Conservation (phyloP, 1,284 basidiomycete species). For the Trichosporon asahii region DNA sequence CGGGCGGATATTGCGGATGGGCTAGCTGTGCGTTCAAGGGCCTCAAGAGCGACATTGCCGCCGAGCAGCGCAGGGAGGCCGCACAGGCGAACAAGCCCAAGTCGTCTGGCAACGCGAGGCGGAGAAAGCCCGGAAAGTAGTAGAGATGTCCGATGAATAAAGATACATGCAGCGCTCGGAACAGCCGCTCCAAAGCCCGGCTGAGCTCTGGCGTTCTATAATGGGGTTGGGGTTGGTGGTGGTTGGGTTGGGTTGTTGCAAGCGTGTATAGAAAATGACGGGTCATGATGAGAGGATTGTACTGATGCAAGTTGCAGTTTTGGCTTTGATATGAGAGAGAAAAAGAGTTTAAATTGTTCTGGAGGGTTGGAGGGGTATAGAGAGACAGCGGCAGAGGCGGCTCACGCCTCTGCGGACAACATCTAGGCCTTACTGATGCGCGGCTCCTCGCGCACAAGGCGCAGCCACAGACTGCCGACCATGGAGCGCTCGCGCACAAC, state of each 20-base stretch:
- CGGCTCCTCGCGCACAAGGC: constrained; percentile 32
- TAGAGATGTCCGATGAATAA: neutral
- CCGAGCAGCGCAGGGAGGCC: constrained; percentile 18
- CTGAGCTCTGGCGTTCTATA: constrained; percentile 1
- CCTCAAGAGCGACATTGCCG: constrained; percentile 36
- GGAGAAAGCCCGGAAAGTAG: constrained; percentile 22
- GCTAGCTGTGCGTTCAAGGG: constrained; percentile 53
- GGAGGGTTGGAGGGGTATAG: neutral
- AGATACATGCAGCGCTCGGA: constrained; percentile 13
- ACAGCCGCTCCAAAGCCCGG: neutral
- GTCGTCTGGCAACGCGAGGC: constrained; percentile 13
- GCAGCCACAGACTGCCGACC: constrained; percentile 49
- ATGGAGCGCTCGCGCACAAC: constrained; percentile 48
- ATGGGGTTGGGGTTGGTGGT: neutral
- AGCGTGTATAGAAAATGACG: neutral
- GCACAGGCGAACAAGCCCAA: constrained; percentile 3
- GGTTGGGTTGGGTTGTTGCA: neutral
- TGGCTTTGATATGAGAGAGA: neutral
- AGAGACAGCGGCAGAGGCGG: neutral
- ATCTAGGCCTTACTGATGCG: neutral
- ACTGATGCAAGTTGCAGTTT: neutral
- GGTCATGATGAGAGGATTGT: neutral
- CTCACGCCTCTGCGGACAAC: neutral
- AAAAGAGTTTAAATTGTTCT: neutral
- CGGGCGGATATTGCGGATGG: constrained; percentile 62